Base-by-base conservation (phyloP, 1,284 basidiomycete species). In the Rhodotorula sp. region DNA sequence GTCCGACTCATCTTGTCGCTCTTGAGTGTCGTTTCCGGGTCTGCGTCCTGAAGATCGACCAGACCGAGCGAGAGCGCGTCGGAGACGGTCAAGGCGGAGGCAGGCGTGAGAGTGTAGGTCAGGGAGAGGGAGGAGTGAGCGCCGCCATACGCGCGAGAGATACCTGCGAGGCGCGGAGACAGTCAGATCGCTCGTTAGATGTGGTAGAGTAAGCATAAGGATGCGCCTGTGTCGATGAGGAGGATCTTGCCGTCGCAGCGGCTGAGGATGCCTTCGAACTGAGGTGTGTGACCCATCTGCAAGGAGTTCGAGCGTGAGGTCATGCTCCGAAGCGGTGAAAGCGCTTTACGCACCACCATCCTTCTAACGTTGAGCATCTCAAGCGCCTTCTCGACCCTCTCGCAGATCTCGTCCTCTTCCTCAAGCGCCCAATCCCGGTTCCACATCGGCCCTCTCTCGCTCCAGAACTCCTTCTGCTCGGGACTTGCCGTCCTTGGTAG, bases 111-210 rank as follows among this genome's bases (percentile, higher is more conserved):
- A 11, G 71, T 69, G 80, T 95, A 94, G 48, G 88, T 84, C 65
- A 96, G 88, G 32, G 90, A 90, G 22, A 96, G 82, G 1, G 93
- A 92, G 1, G 92, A 93, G 10, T 94, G 82, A 0, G 86, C 87
- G 15, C 94, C 94, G n/a, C 92, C 92, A 77, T 96, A 97, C 1
- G 92, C 93, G 77, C 90, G 90, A 2, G 92, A 94, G 67, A 96
- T 95, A 48, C 92, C 92, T 87, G 67, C 19, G 27, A 22, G 13
- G 19, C 19, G 2, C 24, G 51, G 11, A 13, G 17, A 24, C 15
- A 10, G 29, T 10, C 10, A 24, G 4, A n/a, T 11, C 36, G 20
- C n/a, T 24, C 24, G 8, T 36, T 17, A 30, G 24, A n/a, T 59
- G 61, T 7, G 55, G 9, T 6, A 10, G n/a, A 53, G 49, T 20